Evolutionary conservation across 352 stramenopile species (phyloP).

Genomic region (Pythium scleroteichum): DNA sequence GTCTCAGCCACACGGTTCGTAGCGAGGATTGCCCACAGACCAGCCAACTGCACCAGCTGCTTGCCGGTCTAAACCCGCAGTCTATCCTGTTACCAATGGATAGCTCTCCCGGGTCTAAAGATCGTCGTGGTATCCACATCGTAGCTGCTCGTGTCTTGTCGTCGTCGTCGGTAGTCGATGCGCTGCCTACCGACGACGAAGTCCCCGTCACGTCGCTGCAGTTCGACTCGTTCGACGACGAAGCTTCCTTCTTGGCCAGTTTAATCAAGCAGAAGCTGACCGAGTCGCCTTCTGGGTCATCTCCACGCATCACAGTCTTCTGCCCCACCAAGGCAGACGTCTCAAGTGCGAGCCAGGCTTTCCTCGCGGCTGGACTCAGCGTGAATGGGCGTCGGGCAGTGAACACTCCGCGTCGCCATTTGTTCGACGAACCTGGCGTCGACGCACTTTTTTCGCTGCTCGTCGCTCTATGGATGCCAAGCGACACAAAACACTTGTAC

Average conservation of each 20-base stretch:
- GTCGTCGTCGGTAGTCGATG: not conserved
- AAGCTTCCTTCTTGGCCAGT: not conserved
- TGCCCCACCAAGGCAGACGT: conserved; percentile 22
- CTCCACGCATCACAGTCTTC: conserved; percentile 18
- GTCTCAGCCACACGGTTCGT: conserved; percentile 47
- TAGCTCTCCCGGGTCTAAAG: not conserved
- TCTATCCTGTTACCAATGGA: not conserved
- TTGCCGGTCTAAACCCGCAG: not conserved
- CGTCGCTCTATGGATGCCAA: conserved; percentile 62
- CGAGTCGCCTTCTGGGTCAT: not conserved
- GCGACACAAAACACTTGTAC: conserved; percentile 74
- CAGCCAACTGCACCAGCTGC: conserved; percentile 34
- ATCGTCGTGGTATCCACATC: not conserved
- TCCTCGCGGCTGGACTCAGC: conserved; percentile 11
- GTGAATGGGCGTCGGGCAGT: conserved; percentile 8
- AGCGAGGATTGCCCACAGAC: conserved; percentile 33
- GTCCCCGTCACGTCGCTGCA: conserved; percentile 9
- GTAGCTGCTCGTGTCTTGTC: conserved; percentile 9
- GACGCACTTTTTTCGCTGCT: conserved; percentile 69
- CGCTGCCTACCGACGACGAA: not conserved
- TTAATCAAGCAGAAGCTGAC: conserved; percentile 7
- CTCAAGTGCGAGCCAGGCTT: conserved; percentile 6
- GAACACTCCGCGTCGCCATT: conserved; percentile 20
- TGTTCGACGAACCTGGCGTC: conserved; percentile 66
- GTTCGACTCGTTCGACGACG: conserved; percentile 16